Percentiles rank a stretch among this genome's conserved stretches.
These are phyloP conservation scores for Alternaria alternata DNA, from an alignment of 2,329 filamentous ascomycete genomes.

Conservation along the genomic window DNA sequence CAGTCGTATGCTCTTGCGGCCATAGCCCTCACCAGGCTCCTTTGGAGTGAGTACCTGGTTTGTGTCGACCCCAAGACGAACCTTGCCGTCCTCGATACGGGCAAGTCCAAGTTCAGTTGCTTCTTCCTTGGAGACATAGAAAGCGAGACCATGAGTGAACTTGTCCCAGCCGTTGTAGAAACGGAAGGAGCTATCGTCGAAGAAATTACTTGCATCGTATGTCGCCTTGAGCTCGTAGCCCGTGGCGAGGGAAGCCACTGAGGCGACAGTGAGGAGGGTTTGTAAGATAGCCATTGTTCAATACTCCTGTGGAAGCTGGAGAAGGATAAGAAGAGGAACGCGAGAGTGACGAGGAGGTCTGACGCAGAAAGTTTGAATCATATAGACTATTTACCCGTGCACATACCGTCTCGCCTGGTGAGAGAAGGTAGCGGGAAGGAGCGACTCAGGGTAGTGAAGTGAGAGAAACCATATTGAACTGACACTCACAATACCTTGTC, in stretches of 20 bases:
- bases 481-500: neutral
- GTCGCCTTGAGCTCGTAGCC: slow-evolving; percentile 26
- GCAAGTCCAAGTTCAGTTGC: slow-evolving; percentile 29
- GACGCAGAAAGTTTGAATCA: slow-evolving; percentile 1
- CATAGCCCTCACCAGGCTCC: slow-evolving; percentile 12
- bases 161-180: slow-evolving; percentile 23
- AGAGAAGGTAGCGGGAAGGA: neutral
- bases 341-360: neutral
- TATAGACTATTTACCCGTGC: neutral
- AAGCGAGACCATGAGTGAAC: slow-evolving; percentile 29
- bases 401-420: neutral
- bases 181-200: slow-evolving; percentile 20
- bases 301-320: neutral
- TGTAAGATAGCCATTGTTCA: slow-evolving; percentile 4
- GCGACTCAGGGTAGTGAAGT: neutral
- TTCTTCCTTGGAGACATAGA: slow-evolving; percentile 29
- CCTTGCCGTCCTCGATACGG: slow-evolving; percentile 18
- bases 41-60: neutral
- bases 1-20: slow-evolving; percentile 37
- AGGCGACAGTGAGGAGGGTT: neutral
- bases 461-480: neutral
- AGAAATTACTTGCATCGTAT: slow-evolving; percentile 31
- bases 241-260: neutral
- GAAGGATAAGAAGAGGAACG: neutral
- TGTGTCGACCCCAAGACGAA: slow-evolving; percentile 37